Conservation (phyloP, 179 eudicot genomes). For the Silene noctiflora region DNA sequence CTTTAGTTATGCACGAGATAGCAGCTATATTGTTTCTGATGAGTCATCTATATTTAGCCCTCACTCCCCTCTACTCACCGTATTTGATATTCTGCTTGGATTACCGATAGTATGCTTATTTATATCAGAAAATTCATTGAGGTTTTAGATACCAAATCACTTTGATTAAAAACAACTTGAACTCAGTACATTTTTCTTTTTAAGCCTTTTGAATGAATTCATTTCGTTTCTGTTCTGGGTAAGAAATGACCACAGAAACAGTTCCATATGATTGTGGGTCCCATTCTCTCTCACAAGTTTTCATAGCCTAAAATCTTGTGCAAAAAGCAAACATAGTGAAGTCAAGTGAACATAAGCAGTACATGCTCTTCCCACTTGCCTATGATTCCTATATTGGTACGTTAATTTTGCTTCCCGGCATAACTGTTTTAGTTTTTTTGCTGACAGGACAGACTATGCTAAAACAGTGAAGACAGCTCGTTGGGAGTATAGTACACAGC, state of each 20-base stretch:
- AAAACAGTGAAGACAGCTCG: slow-evolving; percentile 80
- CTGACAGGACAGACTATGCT: slow-evolving; percentile 74
- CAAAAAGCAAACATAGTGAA: background rate
- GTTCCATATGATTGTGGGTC: background rate
- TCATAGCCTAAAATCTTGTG: background rate
- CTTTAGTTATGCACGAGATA: background rate
- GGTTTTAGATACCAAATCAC: background rate
- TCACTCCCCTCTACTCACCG: background rate
- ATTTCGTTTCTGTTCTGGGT: background rate
- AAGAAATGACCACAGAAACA: background rate
- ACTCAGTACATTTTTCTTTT: background rate
- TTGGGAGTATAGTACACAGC: slow-evolving; percentile 90
- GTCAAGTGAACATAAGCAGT: background rate
- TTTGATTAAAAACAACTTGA: background rate
- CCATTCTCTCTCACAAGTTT: background rate
- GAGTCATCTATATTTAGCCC: background rate
- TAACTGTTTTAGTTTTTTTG: slow-evolving; percentile 17
- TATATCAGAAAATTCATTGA: background rate
- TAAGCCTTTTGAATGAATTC: background rate
- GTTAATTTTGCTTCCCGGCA: background rate
- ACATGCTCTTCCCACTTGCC: background rate
- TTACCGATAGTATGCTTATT: background rate
- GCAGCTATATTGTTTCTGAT: background rate
- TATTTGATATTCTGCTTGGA: background rate
- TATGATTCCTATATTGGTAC: background rate